Percentiles rank a stretch among this genome's conserved stretches.
Evolutionary conservation across 768 basidiomycete genomes (phyloP).

Genomic region (Leucosporidium creatinivorum): DNA sequence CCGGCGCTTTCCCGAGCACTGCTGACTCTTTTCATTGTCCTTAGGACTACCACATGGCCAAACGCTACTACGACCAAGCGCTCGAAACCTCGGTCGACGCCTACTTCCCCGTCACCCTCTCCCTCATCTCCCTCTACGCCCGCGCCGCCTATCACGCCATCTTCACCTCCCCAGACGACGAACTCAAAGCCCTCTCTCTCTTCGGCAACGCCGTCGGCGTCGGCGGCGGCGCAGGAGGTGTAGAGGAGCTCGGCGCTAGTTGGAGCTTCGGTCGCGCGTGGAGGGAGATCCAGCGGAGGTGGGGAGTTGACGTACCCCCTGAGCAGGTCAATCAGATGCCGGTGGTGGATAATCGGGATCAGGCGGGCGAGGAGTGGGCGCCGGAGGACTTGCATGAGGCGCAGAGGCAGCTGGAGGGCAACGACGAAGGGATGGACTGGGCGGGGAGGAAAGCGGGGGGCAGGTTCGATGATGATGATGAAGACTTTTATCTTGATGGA

Average conservation of each 20-base stretch:
- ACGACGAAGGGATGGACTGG: conserved; percentile 52
- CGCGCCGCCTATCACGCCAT: conserved; percentile 56
- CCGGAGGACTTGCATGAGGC: conserved; percentile 21
- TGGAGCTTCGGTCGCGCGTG: conserved; percentile 21
- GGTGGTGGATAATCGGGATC: conserved; percentile 8
- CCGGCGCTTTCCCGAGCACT: neutral
- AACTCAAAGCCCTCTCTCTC: conserved; percentile 24
- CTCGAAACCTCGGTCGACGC: conserved; percentile 81
- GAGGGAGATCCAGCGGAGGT: conserved; percentile 27
- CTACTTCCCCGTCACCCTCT: conserved; percentile 75
- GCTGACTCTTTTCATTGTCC: neutral
- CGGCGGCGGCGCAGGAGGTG: neutral
- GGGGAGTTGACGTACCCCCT: conserved; percentile 45
- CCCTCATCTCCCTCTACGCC: conserved; percentile 69
- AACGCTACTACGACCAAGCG: conserved; percentile 87
- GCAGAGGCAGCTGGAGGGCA: conserved; percentile 24
- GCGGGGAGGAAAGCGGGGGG: conserved; percentile 55
- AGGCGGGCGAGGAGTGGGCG: neutral
- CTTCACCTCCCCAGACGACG: conserved; percentile 21
- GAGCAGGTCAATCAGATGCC: conserved; percentile 15
- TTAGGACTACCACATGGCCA: conserved; percentile 92
- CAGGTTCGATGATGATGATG: conserved; percentile 55
- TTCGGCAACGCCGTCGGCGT: conserved; percentile 6
- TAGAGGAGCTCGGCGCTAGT: neutral
- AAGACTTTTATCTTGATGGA: conserved; percentile 69